Conservation (phyloP, 2,329 filamentous ascomycete genomes). For the Coniella vitis region DNA sequence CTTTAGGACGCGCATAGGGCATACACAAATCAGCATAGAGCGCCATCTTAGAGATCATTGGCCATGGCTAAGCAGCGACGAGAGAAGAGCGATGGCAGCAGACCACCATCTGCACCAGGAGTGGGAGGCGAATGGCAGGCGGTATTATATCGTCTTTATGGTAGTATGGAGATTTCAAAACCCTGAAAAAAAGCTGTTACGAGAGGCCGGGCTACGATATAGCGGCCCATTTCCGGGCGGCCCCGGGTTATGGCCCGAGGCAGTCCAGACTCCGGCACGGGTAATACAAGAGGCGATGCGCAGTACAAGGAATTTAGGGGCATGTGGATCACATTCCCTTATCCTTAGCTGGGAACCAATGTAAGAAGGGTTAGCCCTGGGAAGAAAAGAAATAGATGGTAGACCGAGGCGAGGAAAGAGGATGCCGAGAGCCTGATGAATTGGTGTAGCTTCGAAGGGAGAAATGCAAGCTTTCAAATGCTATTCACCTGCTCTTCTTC, state of each 20-base stretch:
- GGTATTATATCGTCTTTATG: neutral
- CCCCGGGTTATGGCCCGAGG: neutral
- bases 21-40: no score
- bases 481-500: no score
- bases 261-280: neutral
- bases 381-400: no score
- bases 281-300: neutral
- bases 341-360: conserved; percentile 4
- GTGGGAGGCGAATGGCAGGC: conserved; percentile 1
- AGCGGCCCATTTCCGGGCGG: neutral
- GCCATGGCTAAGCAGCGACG: neutral
- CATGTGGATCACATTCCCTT: neutral
- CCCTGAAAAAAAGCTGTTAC: neutral
- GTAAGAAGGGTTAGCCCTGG: no score
- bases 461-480: no score
- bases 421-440: no score
- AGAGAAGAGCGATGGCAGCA: neutral
- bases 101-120: neutral
- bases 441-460: no score
- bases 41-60: no score
- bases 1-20: neutral
- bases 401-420: no score
- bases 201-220: neutral
- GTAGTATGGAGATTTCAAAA: neutral
- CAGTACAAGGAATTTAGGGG: neutral